These are phyloP conservation scores for Malus hybrid DNA, from an alignment of 331 rosid genomes.

Conservation along the genomic window DNA sequence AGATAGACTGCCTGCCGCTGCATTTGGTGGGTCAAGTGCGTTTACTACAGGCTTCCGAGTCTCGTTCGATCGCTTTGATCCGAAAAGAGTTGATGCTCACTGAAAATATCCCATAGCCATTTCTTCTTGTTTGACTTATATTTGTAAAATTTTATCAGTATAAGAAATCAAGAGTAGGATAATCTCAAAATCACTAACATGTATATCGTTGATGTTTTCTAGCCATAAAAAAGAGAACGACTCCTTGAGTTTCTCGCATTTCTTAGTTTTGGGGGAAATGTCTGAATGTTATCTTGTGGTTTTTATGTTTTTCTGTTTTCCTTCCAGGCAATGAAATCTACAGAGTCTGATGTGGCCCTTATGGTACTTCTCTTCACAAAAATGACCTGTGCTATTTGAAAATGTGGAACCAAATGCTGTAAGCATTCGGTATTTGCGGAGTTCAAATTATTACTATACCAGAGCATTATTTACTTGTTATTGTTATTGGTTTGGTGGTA, in stretches of 20 bases:
- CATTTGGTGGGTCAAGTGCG: neutral
- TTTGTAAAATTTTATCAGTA: conserved; percentile 22
- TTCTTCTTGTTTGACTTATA: conserved; percentile 19
- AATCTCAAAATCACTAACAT: conserved; percentile 14
- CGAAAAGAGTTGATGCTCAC: neutral
- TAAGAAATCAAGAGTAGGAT: conserved; percentile 26
- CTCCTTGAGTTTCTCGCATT: neutral
- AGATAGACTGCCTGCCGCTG: conserved; percentile 8
- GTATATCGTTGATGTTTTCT: conserved; percentile 14
- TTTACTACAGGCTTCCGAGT: neutral
- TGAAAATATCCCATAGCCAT: conserved; percentile 6
- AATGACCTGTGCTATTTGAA: too few species aligned
- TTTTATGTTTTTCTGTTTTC: too few species aligned
- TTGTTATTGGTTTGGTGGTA: too few species aligned
- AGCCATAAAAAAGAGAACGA: neutral
- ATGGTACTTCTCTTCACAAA: too few species aligned
- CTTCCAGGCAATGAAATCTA: too few species aligned
- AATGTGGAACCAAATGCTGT: too few species aligned
- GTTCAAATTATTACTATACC: too few species aligned
- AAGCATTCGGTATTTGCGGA: too few species aligned
- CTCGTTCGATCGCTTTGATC: neutral
- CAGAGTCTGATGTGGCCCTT: too few species aligned
- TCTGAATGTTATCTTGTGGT: neutral
- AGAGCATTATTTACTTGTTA: too few species aligned
- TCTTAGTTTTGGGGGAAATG: neutral